Base-by-base conservation (phyloP, 306 rosid species). In the Prinsepia uniflora region DNA sequence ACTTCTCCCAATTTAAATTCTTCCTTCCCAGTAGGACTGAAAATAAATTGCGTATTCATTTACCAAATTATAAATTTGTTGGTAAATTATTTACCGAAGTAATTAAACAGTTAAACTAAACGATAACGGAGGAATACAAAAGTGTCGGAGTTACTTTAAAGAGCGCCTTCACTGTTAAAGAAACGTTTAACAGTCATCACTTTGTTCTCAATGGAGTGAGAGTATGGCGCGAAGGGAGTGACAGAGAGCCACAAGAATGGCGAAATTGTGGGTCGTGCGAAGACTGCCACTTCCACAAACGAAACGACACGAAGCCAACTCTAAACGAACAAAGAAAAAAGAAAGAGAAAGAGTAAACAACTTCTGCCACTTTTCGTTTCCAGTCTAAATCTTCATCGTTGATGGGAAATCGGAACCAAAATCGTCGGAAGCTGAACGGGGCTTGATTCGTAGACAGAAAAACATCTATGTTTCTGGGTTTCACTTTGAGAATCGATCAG, bases 201-300 rank as follows among this genome's bases (percentile, higher is more conserved):
- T 65, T 65, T 66, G 57, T 5, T 66, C 5, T 18, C 0, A 20
- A 52, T 48, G 5, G 58, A 22, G 64, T 36, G 75, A 44, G 72
- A 70, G 62, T 43, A 69, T n/a, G 64, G 64, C 75, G 70, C 65
- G 50, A 45, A 68, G 72, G 62, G 76, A 68, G 72, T 57, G 76
- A 61, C 78, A 76, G 75, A 80, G 89, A 71, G 54, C 85, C 89
- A 84, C 89, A 82, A 77, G 86, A 79, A 79, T 86, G 96, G 90
- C 91, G 87, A 85, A 73, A 81, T 59, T 85, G 84, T 80, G 81
- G 96, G 92, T 50, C 55, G 44, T 75, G 75, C 42, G 48, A 75
- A 65, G 63, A 74, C 68, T 79, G 75, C 65, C 73, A 40, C 72
- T 72, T 61, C 80, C 87, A 70, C 84, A 55, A 73, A 60, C 75